Percentiles rank a stretch among this genome's conserved stretches.
phyloP scores from a whole-genome alignment of 148 eudicot species.

The Camellia lanceoleosa region DNA sequence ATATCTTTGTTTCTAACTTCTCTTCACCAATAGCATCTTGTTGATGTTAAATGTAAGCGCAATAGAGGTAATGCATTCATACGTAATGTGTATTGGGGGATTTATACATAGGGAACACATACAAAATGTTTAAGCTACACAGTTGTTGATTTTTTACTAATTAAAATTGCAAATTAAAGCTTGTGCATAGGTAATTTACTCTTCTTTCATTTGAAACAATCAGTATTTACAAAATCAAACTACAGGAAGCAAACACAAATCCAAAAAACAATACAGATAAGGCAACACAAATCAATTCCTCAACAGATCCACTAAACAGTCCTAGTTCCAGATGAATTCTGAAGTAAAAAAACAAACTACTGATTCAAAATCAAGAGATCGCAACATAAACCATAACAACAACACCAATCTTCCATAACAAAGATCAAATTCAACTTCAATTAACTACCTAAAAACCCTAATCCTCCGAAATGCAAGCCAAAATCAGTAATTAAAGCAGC shows the following conservation, averaged over 20 bases:
- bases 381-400: background rate
- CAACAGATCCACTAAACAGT: slow-evolving; percentile 4
- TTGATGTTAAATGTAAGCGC: background rate
- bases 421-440: slow-evolving; percentile 1
- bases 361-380: slow-evolving; percentile 6
- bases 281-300: background rate
- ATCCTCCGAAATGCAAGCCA: background rate
- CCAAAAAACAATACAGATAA: background rate
- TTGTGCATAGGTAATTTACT: too few relatives aligned
- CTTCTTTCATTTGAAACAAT: background rate
- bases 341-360: too few relatives aligned
- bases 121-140: background rate
- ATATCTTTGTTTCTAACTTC: background rate
- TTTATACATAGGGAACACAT: background rate
- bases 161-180: too few relatives aligned
- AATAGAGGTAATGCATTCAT: background rate
- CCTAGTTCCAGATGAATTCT: background rate
- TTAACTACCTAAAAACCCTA: background rate
- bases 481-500: background rate
- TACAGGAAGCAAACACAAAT: background rate
- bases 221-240: background rate
- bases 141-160: background rate
- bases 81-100: background rate
- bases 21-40: background rate
- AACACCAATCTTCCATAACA: background rate